These are phyloP conservation scores for Pichiaceae sp. DNA, from an alignment of 1,139 yeast genomes.

Conservation along the genomic window DNA sequence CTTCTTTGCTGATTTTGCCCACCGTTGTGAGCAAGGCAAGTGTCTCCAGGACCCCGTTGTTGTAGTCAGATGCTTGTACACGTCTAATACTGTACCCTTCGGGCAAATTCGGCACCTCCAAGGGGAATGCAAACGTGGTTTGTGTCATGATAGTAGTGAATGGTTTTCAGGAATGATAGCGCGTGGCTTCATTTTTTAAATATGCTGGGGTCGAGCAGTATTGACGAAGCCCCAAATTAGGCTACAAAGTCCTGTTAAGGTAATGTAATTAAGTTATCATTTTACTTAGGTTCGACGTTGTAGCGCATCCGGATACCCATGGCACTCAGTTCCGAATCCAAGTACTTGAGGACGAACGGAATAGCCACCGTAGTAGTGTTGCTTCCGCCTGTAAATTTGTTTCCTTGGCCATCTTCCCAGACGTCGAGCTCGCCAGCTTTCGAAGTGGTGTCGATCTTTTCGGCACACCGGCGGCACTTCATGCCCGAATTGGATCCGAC, in stretches of 20 bases:
- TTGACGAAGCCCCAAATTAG: too few relatives aligned
- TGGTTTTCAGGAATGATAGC: too few relatives aligned
- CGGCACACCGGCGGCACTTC: conserved; percentile 90
- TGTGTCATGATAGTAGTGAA: neutral
- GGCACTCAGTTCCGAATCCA: conserved; percentile 93
- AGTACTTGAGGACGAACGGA: conserved; percentile 91
- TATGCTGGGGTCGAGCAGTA: too few relatives aligned
- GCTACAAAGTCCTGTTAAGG: too few relatives aligned
- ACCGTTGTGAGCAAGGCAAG: conserved; percentile 55
- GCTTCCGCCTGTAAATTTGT: conserved; percentile 83
- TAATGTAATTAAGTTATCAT: too few relatives aligned
- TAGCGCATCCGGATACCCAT: conserved; percentile 95
- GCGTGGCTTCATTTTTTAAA: too few relatives aligned
- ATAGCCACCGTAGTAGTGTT: conserved; percentile 91
- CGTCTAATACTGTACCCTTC: conserved; percentile 46
- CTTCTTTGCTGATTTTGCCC: conserved; percentile 39
- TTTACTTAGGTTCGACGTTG: conserved; percentile 58
- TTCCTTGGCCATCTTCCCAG: conserved; percentile 98
- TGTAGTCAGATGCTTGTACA: conserved; percentile 36
- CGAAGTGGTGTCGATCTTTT: conserved; percentile 40
- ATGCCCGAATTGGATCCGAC: conserved; percentile 72
- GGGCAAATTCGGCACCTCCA: conserved; percentile 30
- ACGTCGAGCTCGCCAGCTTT: conserved; percentile 66
- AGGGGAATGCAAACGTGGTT: neutral
- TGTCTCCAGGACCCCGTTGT: conserved; percentile 40